Base-by-base conservation (phyloP, 179 eudicot genomes). In the Corrigiola litoralis region DNA sequence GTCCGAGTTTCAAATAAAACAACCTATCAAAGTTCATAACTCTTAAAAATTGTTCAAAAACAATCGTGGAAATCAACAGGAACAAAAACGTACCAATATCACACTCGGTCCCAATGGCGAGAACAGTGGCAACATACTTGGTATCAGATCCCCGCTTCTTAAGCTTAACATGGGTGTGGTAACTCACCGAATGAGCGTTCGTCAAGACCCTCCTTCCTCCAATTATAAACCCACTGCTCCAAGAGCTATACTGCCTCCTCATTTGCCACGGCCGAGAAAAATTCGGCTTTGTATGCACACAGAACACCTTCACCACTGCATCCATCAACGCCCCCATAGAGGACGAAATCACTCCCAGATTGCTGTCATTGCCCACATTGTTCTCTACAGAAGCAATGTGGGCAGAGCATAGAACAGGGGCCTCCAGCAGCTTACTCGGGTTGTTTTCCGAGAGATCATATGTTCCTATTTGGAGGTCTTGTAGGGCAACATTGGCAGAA, bases 61-160 rank as follows among this genome's bases (percentile, higher is more conserved):
- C 24, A 11, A 28, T 44, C 13, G 29, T 40, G 29, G 55, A 57
- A 18, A 44, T 38, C 5, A 17, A 41, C 25, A 51, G n/a, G n/a
- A n/a, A n/a, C n/a, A 44, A 53, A 12, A 42, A 7, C 78, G 41
- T 63, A 92, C 98, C 98, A 27, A 89, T 87, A 78, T 92, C 98
- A 27, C 96, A 92, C 60, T 89, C 98, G 1, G 84, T 89, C 38
- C 96, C 98, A 70, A 92, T 85, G 2, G 98, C 87, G 5, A 92
- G 88, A 42, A 92, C 98, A 18, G 85, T 92, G 2, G 98, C 95
- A 51, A 92, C 73, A 48, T 77, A 92, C 75, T 89, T 92, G 1
- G 88, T 87, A 72, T 92, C 98, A 5, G 90, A 89, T 0, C 98
- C 96, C 0, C 98, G 79, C 79, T 92, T 92, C 86, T 89, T 92